Base-by-base conservation (phyloP, 495 filamentous ascomycete genomes). In the Haplographium delicatum region DNA sequence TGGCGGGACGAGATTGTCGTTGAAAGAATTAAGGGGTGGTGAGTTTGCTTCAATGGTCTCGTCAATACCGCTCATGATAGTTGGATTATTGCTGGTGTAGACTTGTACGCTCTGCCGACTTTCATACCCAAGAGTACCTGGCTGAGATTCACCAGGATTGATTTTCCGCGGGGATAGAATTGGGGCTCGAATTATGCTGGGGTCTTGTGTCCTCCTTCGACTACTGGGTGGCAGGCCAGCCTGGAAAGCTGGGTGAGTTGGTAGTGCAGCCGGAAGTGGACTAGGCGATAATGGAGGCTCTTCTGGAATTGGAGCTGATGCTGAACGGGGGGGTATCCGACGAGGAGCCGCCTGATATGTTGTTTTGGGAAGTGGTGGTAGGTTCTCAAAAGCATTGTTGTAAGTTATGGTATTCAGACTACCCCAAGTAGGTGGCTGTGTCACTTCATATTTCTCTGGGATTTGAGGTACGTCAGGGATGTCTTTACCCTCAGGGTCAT, bases 271-370 rank as follows among this genome's bases (percentile, higher is more conserved):
- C 5, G 74, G 72, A 39, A 74, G 59, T 45, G 57, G 50, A 6
- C 60, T 61, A 9, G 69, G 68, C 6, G 65, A 62, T 6, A 64
- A 63, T 38, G 77, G 72, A n/a, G 54, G 51, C 30, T 73, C 72
- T 30, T 83, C 79, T 26, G 81, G 81, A 33, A 81, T 78, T 1
- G 86, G 86, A 23, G 86, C 86, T 10, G 86, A 90, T 74, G 85
- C 84, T 51, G 83, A 86, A 15, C 86, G 71, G 5, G 75, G 71
- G 27, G 86, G 74, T 47, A 76, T 72, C 27, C 72, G 62, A 37
- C 78, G 78, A 16, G 78, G 76, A 19, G 82, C 80, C 13, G 76
- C 76, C 46, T 80, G 77, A 65, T 88, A 89, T 2, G 79, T 74
- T n/a, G 81, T 80, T 44, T 80, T 80, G 20, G 79, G 78, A 8